A percentile compares a stretch with the other conserved stretches of the same genome.
phyloP scores from a whole-genome alignment of 257 asterid genomes.

The Solanum bulbocastanum region DNA sequence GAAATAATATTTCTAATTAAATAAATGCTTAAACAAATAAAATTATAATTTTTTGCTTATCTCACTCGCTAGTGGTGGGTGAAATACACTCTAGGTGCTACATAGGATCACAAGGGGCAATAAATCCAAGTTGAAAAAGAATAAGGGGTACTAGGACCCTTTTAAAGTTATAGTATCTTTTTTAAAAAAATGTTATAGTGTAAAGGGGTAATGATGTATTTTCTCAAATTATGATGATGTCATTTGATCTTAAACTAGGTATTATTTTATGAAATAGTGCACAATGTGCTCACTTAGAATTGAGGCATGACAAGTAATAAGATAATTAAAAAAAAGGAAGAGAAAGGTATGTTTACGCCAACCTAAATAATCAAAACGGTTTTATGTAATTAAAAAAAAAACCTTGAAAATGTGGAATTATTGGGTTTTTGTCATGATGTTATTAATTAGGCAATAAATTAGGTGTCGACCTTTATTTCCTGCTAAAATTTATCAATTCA shows the following conservation, averaged over 20 bases:
- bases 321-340: neutral
- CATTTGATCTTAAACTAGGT: neutral
- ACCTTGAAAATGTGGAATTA: neutral
- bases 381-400: neutral
- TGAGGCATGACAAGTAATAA: neutral
- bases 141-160: no score
- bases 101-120: no score
- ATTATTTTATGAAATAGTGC: neutral
- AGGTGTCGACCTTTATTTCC: neutral
- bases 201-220: no score
- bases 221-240: neutral
- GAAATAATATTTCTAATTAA: no score
- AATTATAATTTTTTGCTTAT: no score
- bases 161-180: no score
- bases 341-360: neutral
- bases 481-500: neutral
- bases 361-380: neutral
- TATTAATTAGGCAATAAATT: neutral
- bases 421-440: neutral
- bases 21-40: no score
- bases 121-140: no score
- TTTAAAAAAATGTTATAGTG: no score
- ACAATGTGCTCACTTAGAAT: neutral
- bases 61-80: no score
- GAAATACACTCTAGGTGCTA: no score